Evolutionary conservation across 2,329 filamentous ascomycete genomes (phyloP), one percentile per base, ranked within the genome.

Genomic region (Ceratocystis huliohia): DNA sequence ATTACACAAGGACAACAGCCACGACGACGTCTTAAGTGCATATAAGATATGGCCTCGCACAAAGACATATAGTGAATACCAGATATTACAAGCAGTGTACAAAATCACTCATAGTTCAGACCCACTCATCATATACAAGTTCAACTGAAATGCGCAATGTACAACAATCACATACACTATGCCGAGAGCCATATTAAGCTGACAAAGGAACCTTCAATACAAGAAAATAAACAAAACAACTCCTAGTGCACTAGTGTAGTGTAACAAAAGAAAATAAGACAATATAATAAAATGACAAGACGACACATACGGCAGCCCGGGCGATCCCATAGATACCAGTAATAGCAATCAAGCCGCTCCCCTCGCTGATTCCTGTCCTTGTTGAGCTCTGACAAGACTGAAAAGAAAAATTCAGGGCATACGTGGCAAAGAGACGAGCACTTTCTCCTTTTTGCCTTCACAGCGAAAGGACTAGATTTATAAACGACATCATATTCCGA

Each of bases 401-500:
- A 3, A 25, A 15, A 6, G 30, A 33, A 33, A 17, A 20, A 46
- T 22, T 2, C 30, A 8, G 22, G 0, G 22, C 41, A 44, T 7
- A 37, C 20, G 20, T 22, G 50, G 30, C n/a, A 59, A 10, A 20
- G 13, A 59, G 17, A 59, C 28, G 37, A 41, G 13, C 37, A 41
- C 37, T 5, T 41, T 10, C 33, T 3, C 0, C 10, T 1, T 1
- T 41, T 41, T 41, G 13, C 37, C 0, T 4, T 41, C 15, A 59
- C 15, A 20, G 17, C 30, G 15, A 30, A 33, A 59, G 37, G 37
- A 15, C 10, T 15, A 46, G 25, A 61, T 13, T 41, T 41, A 20
- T 44, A 66, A 30, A 33, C 57, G n/a, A 53, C 22, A 63, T 66
- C 57, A 67, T 65, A 65, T 67, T 67, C 57, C 56, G 61, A 57